Base-by-base conservation (phyloP, 2,329 filamentous ascomycete genomes). In the Phialophora tarda region DNA sequence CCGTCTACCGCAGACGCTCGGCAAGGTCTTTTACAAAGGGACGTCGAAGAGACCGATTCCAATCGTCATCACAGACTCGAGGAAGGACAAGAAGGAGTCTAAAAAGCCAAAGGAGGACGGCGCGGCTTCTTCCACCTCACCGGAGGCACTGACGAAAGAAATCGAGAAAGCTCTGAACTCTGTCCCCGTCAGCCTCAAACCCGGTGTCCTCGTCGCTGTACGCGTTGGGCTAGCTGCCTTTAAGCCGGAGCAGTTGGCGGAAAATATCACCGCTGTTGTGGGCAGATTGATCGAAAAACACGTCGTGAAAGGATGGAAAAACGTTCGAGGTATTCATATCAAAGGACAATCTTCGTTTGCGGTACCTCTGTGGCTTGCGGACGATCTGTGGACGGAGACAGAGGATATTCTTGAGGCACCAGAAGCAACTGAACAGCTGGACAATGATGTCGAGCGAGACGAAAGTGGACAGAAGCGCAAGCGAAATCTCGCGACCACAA, bases 301-400 rank as follows among this genome's bases (percentile, higher is more conserved):
- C 76, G 88, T 97, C 54, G 88, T 93, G 21, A 89, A 94, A 77
- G 89, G 93, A 74, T 97, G 93, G 93, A 87, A 87, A 74, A 95
- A 94, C 77, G 85, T 98, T 70, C 89, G 89, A 78, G 87, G 87
- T 69, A 82, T 99, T 68, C 93, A 96, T 78, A 85, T 99, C 83
- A 99, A 98, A 85, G 92, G 92, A 2, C 90, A 92, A 30, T 88
- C 91, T 75, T 97, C 94, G 4, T 90, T 89, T 68, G 91, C 94
- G 8, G 84, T 99, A 75, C 95, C 95, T n/a, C 89, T 99, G 76
- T 99, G 93, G 91, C 82, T 97, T 76, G 91, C 94, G 4, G 90
- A 93, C 72, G 93, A 97, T 83, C 84, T 99, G 70, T 99, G 95
- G 93, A 79, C 89, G 17, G 91, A 95, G 71, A 86, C 89, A 67